These are phyloP conservation scores for Termitomyces sp. DNA, from an alignment of 768 basidiomycete genomes.

Conservation along the genomic window DNA sequence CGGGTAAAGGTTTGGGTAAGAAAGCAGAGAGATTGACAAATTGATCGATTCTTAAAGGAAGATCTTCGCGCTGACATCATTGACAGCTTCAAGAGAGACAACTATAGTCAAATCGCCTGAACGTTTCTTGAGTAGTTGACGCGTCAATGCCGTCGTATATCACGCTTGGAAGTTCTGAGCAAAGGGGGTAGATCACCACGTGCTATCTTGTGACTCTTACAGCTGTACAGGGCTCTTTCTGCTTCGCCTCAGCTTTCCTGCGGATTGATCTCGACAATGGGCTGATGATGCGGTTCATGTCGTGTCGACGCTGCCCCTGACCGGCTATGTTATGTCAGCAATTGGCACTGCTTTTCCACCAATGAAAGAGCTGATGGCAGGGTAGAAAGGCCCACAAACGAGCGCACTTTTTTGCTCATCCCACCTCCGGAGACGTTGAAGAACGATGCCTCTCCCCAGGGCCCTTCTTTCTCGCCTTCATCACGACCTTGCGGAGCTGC, in stretches of 20 bases:
- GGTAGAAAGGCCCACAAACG: constrained; percentile 4
- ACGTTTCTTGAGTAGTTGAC: neutral
- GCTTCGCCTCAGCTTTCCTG: too few relatives aligned
- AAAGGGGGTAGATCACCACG: neutral
- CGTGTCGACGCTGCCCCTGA: neutral
- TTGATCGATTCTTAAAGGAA: constrained; percentile 1
- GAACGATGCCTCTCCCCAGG: constrained; percentile 10
- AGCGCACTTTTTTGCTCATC: neutral
- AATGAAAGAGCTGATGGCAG: constrained; percentile 8
- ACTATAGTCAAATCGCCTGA: neutral
- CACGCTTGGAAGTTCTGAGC: too few relatives aligned
- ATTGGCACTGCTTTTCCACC: constrained; percentile 9
- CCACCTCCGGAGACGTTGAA: neutral
- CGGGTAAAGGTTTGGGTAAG: neutral
- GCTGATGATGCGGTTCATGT: neutral
- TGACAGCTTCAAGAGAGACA: neutral
- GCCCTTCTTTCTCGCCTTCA: constrained; percentile 30
- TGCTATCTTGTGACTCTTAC: neutral
- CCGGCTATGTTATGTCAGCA: constrained; percentile 10
- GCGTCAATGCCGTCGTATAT: too few relatives aligned
- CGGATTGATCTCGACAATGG: neutral
- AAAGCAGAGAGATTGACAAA: neutral
- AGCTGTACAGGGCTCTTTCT: neutral
- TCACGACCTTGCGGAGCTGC: constrained; percentile 35
- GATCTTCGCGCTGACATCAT: constrained; percentile 8